A percentile compares a stretch with the other conserved stretches of the same genome.
Conservation (phyloP, 2,329 filamentous ascomycete species). For the Escovopsis weberi region DNA sequence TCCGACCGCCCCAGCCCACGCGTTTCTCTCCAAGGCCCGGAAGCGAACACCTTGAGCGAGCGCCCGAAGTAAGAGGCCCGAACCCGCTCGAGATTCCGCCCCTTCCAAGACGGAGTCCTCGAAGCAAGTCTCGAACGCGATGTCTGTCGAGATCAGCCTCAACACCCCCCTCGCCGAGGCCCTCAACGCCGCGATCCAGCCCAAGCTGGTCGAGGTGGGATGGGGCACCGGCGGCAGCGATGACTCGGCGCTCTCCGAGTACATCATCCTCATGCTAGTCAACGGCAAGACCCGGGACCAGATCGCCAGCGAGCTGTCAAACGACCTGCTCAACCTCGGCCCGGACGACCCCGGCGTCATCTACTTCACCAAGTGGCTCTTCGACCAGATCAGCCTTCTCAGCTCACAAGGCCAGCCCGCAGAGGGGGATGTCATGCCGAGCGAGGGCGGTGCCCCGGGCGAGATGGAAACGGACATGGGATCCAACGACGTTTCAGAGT, state of each 20-base stretch:
- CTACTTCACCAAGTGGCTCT: constrained; percentile 87
- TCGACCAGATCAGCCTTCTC: constrained; percentile 62
- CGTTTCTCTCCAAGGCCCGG: background rate
- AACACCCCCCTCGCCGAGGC: constrained; percentile 76
- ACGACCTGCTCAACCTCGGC: constrained; percentile 68
- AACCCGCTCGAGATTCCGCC: background rate
- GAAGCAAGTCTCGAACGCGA: constrained; percentile 24
- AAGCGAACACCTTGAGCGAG: background rate
- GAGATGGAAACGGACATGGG: constrained; percentile 62
- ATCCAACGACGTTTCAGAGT: constrained; percentile 33
- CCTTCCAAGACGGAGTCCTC: background rate
- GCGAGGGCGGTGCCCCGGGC: constrained; percentile 20
- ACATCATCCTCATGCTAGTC: constrained; percentile 92
- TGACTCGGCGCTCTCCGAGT: constrained; percentile 79
- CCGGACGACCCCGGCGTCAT: constrained; percentile 71
- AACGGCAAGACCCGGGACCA: constrained; percentile 89
- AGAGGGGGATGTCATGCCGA: constrained; percentile 14
- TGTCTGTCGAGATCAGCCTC: constrained; percentile 64
- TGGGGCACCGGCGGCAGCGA: constrained; percentile 71
- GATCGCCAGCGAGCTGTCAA: constrained; percentile 75
- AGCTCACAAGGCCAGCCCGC: constrained; percentile 34
- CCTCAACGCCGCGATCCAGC: constrained; percentile 68
- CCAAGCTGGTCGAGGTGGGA: constrained; percentile 82
- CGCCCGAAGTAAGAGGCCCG: background rate
- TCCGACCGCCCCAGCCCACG: background rate